Conservation (phyloP, 169 alveolate genomes). For the Besnoitia besnoiti region DNA sequence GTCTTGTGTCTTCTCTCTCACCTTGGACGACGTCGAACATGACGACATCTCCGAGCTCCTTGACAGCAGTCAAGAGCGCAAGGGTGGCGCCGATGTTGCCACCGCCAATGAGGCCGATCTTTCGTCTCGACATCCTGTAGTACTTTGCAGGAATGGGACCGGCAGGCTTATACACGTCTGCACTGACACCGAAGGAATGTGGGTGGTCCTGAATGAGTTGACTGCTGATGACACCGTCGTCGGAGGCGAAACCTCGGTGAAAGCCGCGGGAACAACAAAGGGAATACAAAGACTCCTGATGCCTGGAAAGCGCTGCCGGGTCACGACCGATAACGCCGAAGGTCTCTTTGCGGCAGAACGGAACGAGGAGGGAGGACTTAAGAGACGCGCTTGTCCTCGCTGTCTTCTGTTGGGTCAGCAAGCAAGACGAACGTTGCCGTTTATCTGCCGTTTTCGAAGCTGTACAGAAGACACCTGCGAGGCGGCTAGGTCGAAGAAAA, state of each 20-base stretch:
- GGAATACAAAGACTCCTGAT: too few relatives aligned
- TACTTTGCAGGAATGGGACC: neutral
- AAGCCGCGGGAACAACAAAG: neutral
- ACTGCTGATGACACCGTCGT: neutral
- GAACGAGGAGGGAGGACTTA: neutral
- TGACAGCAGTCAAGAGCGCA: conserved; percentile 81
- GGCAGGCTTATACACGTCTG: neutral
- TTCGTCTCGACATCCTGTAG: conserved; percentile 64
- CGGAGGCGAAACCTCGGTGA: neutral
- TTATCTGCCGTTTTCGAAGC: neutral
- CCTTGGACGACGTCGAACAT: conserved; percentile 83
- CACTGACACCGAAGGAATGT: neutral
- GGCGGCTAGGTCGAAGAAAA: too few relatives aligned
- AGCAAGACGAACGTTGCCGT: neutral
- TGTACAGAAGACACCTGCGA: too few relatives aligned
- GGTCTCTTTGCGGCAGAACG: neutral
- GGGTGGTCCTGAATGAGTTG: too few relatives aligned
- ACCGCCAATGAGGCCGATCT: conserved; percentile 83
- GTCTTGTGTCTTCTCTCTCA: neutral
- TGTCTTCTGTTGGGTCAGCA: neutral
- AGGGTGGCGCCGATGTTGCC: conserved; percentile 87
- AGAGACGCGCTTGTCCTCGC: neutral
- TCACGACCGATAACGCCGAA: neutral
- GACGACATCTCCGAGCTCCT: conserved; percentile 83
- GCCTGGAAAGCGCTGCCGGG: neutral